These are phyloP conservation scores for Strobilomyces confusus DNA, from an alignment of 768 basidiomycete genomes.

Conservation along the genomic window DNA sequence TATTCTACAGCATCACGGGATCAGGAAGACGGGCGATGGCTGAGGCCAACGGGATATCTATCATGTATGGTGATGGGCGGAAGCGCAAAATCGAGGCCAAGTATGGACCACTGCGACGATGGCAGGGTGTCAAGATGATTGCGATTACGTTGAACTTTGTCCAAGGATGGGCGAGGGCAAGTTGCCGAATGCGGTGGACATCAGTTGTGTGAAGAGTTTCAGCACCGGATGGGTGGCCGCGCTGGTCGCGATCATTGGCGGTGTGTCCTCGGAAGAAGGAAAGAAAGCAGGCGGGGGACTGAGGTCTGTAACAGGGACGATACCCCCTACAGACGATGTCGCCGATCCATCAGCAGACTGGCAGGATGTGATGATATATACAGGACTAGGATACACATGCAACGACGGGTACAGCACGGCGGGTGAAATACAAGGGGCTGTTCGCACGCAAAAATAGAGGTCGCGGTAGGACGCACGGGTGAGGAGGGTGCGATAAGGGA, in stretches of 20 bases:
- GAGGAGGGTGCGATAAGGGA: background rate
- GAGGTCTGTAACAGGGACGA: slow-evolving; percentile 12
- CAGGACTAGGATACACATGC: background rate
- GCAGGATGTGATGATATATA: background rate
- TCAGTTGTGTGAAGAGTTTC: slow-evolving; percentile 10
- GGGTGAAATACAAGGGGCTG: slow-evolving; percentile 6
- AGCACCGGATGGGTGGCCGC: slow-evolving; percentile 10
- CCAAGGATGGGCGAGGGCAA: background rate
- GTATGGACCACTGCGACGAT: slow-evolving; percentile 7
- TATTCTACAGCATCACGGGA: slow-evolving; percentile 19
- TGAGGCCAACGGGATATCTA: background rate
- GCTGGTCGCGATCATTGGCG: slow-evolving; percentile 17
- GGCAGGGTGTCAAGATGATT: slow-evolving; percentile 5
- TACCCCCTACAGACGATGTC: background rate
- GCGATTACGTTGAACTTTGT: background rate
- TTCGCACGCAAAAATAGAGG: slow-evolving; percentile 7
- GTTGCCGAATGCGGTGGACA: slow-evolving; percentile 8
- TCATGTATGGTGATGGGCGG: background rate
- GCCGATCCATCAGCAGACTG: slow-evolving; percentile 13
- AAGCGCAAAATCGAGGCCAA: background rate
- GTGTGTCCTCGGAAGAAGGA: slow-evolving; percentile 4
- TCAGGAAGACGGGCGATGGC: slow-evolving; percentile 1
- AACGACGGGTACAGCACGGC: slow-evolving; percentile 9
- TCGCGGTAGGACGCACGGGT: background rate
- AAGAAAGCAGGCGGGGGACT: background rate